phyloP scores from a whole-genome alignment of 331 rosid species.

The Spiraea crenata region DNA sequence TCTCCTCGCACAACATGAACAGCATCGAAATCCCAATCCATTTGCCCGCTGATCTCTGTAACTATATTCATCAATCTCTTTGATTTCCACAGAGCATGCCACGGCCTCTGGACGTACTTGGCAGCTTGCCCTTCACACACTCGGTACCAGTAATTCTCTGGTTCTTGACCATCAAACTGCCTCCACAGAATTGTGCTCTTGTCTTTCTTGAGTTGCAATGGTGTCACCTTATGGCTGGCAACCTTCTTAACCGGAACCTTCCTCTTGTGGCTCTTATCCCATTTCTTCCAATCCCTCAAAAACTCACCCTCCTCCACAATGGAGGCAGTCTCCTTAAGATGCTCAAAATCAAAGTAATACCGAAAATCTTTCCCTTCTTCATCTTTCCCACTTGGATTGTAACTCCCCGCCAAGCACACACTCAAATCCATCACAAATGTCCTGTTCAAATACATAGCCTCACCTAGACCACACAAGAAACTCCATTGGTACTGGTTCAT shows the following conservation, averaged over 20 bases:
- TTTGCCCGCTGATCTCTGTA: slow-evolving; percentile 71
- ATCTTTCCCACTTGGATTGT: slow-evolving; percentile 67
- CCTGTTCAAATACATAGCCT: slow-evolving; percentile 89
- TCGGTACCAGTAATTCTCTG: slow-evolving; percentile 96
- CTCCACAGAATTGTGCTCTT: slow-evolving; percentile 67
- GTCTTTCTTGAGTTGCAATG: slow-evolving; percentile 86
- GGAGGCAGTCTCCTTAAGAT: slow-evolving; percentile 78
- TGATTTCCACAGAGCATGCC: slow-evolving; percentile 98
- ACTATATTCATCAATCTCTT: slow-evolving; percentile 98
- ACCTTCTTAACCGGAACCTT: slow-evolving; percentile 71
- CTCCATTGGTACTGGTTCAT: slow-evolving; percentile 99
- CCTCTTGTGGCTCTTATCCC: slow-evolving; percentile 71
- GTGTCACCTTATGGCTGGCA: slow-evolving; percentile 62
- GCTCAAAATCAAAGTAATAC: slow-evolving; percentile 91
- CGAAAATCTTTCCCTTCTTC: slow-evolving; percentile 96
- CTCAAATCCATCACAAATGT: slow-evolving; percentile 97
- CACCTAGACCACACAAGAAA: slow-evolving; percentile 96
- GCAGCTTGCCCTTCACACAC: slow-evolving; percentile 96
- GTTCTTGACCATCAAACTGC: slow-evolving; percentile 90
- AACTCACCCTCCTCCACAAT: slow-evolving; percentile 90
- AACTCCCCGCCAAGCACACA: slow-evolving; percentile 65
- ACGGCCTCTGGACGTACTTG: slow-evolving; percentile 79
- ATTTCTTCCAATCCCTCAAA: slow-evolving; percentile 77
- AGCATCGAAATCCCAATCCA: slow-evolving; percentile 99
- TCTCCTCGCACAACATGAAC: slow-evolving; percentile 92